Evolutionary conservation across 2,329 filamentous ascomycete species (phyloP).

Genomic region (Daldinia sp.): DNA sequence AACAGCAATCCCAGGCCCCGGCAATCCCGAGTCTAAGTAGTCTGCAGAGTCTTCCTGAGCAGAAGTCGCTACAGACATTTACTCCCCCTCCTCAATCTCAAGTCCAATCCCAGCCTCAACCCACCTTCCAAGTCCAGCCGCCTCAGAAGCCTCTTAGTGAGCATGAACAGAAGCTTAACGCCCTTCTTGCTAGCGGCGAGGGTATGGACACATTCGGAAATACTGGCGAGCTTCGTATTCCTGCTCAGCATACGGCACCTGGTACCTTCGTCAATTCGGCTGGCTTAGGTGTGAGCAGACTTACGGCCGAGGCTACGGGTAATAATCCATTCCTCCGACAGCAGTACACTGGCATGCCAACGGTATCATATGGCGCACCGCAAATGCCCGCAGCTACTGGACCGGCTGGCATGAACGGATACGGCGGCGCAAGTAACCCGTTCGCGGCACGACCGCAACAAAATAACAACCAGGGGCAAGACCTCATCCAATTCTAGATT

Average conservation of each 20-base stretch:
- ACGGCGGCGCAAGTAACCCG: conserved; percentile 63
- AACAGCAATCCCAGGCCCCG: conserved; percentile 63
- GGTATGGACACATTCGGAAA: conserved; percentile 98
- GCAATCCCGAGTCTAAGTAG: conserved; percentile 78
- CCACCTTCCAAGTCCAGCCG: conserved; percentile 60
- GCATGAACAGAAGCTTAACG: conserved; percentile 83
- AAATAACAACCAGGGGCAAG: conserved; percentile 62
- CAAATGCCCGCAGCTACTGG: conserved; percentile 69
- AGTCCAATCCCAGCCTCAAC: conserved; percentile 52
- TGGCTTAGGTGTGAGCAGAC: conserved; percentile 78
- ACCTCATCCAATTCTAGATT: conserved; percentile 72
- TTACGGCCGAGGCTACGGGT: conserved; percentile 78
- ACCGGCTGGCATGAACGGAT: conserved; percentile 68
- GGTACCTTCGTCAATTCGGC: conserved; percentile 97
- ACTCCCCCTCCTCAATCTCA: conserved; percentile 53
- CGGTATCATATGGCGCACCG: conserved; percentile 64
- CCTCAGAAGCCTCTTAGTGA: conserved; percentile 69
- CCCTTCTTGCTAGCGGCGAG: conserved; percentile 86
- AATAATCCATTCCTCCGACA: conserved; percentile 91
- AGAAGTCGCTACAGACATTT: conserved; percentile 76
- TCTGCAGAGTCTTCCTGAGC: conserved; percentile 73
- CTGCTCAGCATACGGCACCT: conserved; percentile 94
- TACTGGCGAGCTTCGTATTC: conserved; percentile 94
- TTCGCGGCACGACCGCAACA: conserved; percentile 68
- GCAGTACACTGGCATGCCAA: conserved; percentile 84